Percentiles rank a stretch among this genome's conserved stretches.
These are phyloP conservation scores for Trametes pubescens DNA, from an alignment of 1,284 basidiomycete genomes.

Conservation along the genomic window DNA sequence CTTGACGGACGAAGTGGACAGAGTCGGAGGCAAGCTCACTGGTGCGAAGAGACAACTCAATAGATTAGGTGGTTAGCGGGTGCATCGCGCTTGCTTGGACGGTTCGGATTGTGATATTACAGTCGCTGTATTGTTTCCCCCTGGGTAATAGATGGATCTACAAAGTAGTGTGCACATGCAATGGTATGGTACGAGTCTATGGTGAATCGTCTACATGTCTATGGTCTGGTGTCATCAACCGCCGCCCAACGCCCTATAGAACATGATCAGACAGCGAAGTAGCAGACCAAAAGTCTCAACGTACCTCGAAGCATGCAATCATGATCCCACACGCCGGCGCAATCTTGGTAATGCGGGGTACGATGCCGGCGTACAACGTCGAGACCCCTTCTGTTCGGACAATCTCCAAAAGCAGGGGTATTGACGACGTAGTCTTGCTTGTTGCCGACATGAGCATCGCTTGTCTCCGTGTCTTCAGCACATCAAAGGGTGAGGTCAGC, in stretches of 20 bases:
- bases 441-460: conserved; percentile 67
- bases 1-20: conserved; percentile 77
- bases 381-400: conserved; percentile 79
- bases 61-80: conserved; percentile 58
- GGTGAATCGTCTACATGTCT: conserved; percentile 30
- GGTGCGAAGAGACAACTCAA: conserved; percentile 85
- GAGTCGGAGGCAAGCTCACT: conserved; percentile 79
- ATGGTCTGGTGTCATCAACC: conserved; percentile 48
- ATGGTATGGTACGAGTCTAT: conserved; percentile 33
- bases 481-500: conserved; percentile 95
- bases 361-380: conserved; percentile 87
- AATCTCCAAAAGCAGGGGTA: conserved; percentile 75
- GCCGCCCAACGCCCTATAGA: conserved; percentile 61
- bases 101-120: conserved; percentile 25
- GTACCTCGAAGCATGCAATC: conserved; percentile 94
- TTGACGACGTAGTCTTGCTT: conserved; percentile 52
- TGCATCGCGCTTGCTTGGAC: conserved; percentile 14
- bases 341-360: conserved; percentile 93
- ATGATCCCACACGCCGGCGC: conserved; percentile 99
- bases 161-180: conserved; percentile 34
- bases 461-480: conserved; percentile 94
- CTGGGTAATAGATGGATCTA: conserved; percentile 34
- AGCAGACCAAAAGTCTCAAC: conserved; percentile 28
- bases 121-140: conserved; percentile 28
- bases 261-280: conserved; percentile 8